Conservation (phyloP, 345 rosid genomes). For the Linum tenue region DNA sequence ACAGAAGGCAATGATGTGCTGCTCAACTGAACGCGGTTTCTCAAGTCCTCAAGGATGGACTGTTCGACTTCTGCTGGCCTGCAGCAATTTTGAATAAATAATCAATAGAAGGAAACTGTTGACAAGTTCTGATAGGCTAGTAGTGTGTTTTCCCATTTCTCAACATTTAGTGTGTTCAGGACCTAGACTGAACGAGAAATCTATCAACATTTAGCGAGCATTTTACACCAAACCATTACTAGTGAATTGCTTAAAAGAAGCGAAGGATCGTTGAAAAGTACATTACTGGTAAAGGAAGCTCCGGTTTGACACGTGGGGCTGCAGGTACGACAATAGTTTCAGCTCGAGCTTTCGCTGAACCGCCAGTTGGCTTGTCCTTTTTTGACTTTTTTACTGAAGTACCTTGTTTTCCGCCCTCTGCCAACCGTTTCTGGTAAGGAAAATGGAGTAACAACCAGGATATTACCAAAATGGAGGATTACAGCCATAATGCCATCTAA, state of each 20-base stretch:
- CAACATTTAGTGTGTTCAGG: too few species aligned
- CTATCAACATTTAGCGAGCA: background rate
- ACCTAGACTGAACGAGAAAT: background rate
- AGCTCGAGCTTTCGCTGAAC: constrained; percentile 61
- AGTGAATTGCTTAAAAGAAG: background rate
- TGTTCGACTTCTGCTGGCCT: constrained; percentile 84
- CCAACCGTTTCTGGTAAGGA: constrained; percentile 55
- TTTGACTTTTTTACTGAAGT: constrained; percentile 69
- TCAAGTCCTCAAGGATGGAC: constrained; percentile 87
- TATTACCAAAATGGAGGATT: background rate
- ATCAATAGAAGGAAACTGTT: background rate
- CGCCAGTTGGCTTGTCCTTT: constrained; percentile 68
- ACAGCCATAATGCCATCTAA: background rate
- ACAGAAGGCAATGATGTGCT: constrained; percentile 74
- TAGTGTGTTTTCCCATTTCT: background rate
- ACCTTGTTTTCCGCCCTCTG: constrained; percentile 84
- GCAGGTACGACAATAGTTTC: constrained; percentile 42
- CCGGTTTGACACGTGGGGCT: constrained; percentile 78
- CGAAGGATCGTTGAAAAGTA: constrained; percentile 32
- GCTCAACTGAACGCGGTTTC: constrained; percentile 89
- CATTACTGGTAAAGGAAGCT: constrained; percentile 88
- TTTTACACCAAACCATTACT: background rate
- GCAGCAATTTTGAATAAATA: constrained; percentile 15
- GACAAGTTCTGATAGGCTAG: background rate
- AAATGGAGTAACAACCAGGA: background rate